Evolutionary conservation across 345 rosid genomes (phyloP).

Genomic region (Melaleuca quinquenervia): DNA sequence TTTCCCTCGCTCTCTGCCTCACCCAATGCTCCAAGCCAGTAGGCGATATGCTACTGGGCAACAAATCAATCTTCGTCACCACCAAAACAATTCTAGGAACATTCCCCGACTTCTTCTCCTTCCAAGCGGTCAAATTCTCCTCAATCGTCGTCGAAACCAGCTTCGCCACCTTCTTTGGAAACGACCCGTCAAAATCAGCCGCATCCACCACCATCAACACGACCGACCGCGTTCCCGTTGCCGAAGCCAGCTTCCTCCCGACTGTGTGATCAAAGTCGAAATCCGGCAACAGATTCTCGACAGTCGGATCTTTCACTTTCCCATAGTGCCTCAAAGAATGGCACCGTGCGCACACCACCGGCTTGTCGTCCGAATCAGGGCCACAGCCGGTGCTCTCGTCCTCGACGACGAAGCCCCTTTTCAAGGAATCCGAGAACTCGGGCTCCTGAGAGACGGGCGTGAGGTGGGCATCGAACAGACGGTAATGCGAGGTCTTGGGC

Average conservation of each 20-base stretch:
- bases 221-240: slow-evolving; percentile 61
- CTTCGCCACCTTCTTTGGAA: slow-evolving; percentile 70
- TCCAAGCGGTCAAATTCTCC: slow-evolving; percentile 67
- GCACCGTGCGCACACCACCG: slow-evolving; percentile 79
- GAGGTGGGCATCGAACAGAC: slow-evolving; percentile 18
- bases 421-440: slow-evolving; percentile 43
- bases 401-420: slow-evolving; percentile 40
- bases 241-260: slow-evolving; percentile 56
- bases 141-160: slow-evolving; percentile 59
- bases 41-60: slow-evolving; percentile 66
- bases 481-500: slow-evolving; percentile 15
- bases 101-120: slow-evolving; percentile 72
- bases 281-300: slow-evolving; percentile 88
- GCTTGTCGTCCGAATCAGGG: slow-evolving; percentile 17
- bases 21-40: slow-evolving; percentile 78
- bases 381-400: slow-evolving; percentile 7
- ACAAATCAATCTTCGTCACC: slow-evolving; percentile 78
- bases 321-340: slow-evolving; percentile 87
- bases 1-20: slow-evolving; percentile 74
- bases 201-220: slow-evolving; percentile 89
- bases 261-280: slow-evolving; percentile 84
- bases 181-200: slow-evolving; percentile 80
- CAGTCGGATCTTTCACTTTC: slow-evolving; percentile 66
- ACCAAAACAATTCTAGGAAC: slow-evolving; percentile 74
- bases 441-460: slow-evolving; percentile 45